A percentile compares a stretch with the other conserved stretches of the same genome.
phyloP scores from a whole-genome alignment of 1,284 basidiomycete genomes.

The Puccinia polysora region DNA sequence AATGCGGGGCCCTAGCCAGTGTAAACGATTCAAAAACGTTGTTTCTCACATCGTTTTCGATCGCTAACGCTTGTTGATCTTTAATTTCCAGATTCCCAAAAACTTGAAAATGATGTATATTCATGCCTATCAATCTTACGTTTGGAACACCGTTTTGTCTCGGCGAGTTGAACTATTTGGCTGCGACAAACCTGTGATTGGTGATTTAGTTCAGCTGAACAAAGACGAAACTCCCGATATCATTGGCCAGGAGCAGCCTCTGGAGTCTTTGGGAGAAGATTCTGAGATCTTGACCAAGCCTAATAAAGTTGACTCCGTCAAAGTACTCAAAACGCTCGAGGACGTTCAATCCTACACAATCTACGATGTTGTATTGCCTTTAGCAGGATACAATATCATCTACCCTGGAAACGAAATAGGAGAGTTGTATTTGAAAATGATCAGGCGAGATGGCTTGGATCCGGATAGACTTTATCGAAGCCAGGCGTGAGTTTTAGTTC shows the following conservation, averaged over 20 bases:
- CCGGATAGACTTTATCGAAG: conserved; percentile 74
- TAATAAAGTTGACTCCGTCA: conserved; percentile 43
- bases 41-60: neutral
- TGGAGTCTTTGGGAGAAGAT: conserved; percentile 51
- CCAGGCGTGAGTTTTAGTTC: conserved; percentile 64
- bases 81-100: conserved; percentile 72
- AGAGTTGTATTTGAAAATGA: conserved; percentile 73
- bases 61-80: conserved; percentile 4
- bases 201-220: conserved; percentile 69
- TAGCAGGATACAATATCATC: conserved; percentile 86
- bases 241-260: conserved; percentile 48
- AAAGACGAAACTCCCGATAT: conserved; percentile 48
- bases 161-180: conserved; percentile 79
- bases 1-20: conserved; percentile 53
- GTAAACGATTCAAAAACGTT: conserved; percentile 57
- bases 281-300: neutral
- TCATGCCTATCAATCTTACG: conserved; percentile 96
- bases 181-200: conserved; percentile 68
- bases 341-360: conserved; percentile 76
- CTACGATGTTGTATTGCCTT: conserved; percentile 89
- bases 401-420: conserved; percentile 68
- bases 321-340: conserved; percentile 57
- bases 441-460: conserved; percentile 78
- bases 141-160: conserved; percentile 95
- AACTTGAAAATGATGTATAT: conserved; percentile 95